Conservation (phyloP, 2,329 filamentous ascomycete species). For the Fusarium subtropicale region DNA sequence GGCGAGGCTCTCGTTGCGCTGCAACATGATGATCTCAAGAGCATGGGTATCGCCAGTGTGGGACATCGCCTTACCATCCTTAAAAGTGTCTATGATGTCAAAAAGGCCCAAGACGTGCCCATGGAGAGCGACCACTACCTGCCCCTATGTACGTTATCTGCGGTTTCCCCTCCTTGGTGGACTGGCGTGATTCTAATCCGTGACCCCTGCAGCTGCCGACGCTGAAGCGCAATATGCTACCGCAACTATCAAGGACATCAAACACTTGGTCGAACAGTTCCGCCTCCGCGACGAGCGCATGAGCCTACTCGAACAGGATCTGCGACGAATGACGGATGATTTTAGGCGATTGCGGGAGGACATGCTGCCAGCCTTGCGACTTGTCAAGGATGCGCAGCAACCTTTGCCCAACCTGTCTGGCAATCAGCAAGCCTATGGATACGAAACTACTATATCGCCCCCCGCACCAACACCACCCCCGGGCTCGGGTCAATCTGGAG, state of each 20-base stretch:
- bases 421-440: slow-evolving; percentile 59
- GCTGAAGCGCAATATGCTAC: slow-evolving; percentile 85
- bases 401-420: slow-evolving; percentile 73
- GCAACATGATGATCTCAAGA: slow-evolving; percentile 92
- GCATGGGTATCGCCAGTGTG: slow-evolving; percentile 92
- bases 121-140: slow-evolving; percentile 95
- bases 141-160: slow-evolving; percentile 75
- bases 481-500: slow-evolving; percentile 58
- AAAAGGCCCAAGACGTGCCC: slow-evolving; percentile 91
- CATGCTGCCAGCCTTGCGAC: slow-evolving; percentile 86
- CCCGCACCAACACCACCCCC: slow-evolving; percentile 68
- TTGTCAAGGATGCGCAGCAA: slow-evolving; percentile 91
- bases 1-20: slow-evolving; percentile 91
- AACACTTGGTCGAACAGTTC: slow-evolving; percentile 88
- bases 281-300: slow-evolving; percentile 92
- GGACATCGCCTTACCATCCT: slow-evolving; percentile 95
- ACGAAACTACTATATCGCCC: slow-evolving; percentile 64
- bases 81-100: slow-evolving; percentile 96
- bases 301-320: slow-evolving; percentile 81
- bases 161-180: slow-evolving; percentile 23
- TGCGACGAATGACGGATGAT: slow-evolving; percentile 86
- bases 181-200: slow-evolving; percentile 40
- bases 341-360: slow-evolving; percentile 91
- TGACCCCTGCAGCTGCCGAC: slow-evolving; percentile 76
- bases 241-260: slow-evolving; percentile 93